A percentile compares a stretch with the other conserved stretches of the same genome.
phyloP scores from a whole-genome alignment of 2,329 filamentous ascomycete species.

The Ophiostoma sp. region DNA sequence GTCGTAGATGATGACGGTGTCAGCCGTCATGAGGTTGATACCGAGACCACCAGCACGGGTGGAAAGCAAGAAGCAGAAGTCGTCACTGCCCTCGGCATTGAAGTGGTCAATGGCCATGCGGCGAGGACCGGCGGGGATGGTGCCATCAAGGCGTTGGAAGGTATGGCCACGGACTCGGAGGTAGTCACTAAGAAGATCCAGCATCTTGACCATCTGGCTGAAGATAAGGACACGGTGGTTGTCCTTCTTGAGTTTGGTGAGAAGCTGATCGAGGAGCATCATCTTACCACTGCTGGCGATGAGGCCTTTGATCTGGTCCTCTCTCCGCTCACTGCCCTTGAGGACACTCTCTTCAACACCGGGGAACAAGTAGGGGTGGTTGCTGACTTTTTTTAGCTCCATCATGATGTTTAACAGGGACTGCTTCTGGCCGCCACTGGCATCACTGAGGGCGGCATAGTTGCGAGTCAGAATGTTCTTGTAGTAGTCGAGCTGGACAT shows the following conservation, averaged over 20 bases:
- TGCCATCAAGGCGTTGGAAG: constrained; percentile 93
- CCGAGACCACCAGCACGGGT: constrained; percentile 96
- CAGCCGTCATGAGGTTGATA: constrained; percentile 98
- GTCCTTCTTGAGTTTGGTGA: constrained; percentile 89
- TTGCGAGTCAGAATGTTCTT: constrained; percentile 98
- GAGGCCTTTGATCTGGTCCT: constrained; percentile 87
- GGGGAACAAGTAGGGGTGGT: constrained; percentile 97
- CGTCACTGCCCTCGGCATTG: constrained; percentile 92
- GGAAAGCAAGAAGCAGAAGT: constrained; percentile 94
- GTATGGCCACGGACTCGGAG: constrained; percentile 89
- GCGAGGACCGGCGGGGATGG: constrained; percentile 82
- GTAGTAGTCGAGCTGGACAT: constrained; percentile 96
- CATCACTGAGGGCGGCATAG: constrained; percentile 90
- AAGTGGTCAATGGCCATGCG: constrained; percentile 97
- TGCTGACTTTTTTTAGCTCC: constrained; percentile 99
- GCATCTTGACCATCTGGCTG: constrained; percentile 99
- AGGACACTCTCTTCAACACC: constrained; percentile 89
- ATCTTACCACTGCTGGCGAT: constrained; percentile 99
- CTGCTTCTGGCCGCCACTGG: constrained; percentile 86
- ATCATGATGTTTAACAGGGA: constrained; percentile 98
- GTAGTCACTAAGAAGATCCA: constrained; percentile 94
- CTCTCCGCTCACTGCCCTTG: constrained; percentile 74
- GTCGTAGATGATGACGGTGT: constrained; percentile 96
- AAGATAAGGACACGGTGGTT: constrained; percentile 96
- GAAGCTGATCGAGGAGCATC: constrained; percentile 96